Percentiles rank a stretch among this genome's conserved stretches.
These are phyloP conservation scores for Phytophthora agathidicida DNA, from an alignment of 352 stramenopile genomes.

Conservation along the genomic window DNA sequence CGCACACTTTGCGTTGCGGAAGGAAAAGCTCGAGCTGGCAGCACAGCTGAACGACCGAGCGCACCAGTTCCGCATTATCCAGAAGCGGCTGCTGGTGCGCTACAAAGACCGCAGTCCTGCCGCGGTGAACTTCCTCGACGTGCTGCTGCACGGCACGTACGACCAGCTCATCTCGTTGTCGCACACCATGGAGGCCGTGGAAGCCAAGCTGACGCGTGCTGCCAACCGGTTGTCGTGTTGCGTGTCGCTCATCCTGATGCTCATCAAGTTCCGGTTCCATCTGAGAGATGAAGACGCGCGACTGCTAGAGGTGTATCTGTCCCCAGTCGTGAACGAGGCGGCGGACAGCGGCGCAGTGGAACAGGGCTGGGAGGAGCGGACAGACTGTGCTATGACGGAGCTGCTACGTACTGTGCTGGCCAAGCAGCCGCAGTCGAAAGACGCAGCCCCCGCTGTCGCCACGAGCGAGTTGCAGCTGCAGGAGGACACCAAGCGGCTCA, in stretches of 20 bases:
- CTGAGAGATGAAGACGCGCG: conserved; percentile 67
- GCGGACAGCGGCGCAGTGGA: conserved; percentile 41
- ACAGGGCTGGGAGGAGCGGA: conserved; percentile 91
- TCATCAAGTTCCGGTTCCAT: conserved; percentile 84
- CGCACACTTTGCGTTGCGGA: conserved; percentile 77
- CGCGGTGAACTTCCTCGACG: conserved; percentile 80
- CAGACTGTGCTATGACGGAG: conserved; percentile 85
- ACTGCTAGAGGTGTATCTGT: conserved; percentile 73
- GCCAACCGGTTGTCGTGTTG: conserved; percentile 77
- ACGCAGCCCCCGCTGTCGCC: conserved; percentile 21
- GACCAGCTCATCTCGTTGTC: conserved; percentile 79
- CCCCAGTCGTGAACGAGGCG: conserved; percentile 54
- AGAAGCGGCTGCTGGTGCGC: conserved; percentile 90
- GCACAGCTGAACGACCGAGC: conserved; percentile 83
- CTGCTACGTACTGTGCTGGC: conserved; percentile 80
- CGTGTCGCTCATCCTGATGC: conserved; percentile 79
- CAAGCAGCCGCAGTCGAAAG: conserved; percentile 57
- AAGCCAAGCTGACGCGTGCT: conserved; percentile 54
- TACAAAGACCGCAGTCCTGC: conserved; percentile 91
- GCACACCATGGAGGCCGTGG: conserved; percentile 68
- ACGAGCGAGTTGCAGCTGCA: conserved; percentile 67
- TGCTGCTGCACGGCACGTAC: conserved; percentile 88
- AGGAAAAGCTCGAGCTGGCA: conserved; percentile 65
- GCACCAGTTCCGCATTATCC: conserved; percentile 89
- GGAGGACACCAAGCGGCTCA: conserved; percentile 86